Conservation (phyloP, 163 green algal species). For the Chlamydomonas reinhardtii region DNA sequence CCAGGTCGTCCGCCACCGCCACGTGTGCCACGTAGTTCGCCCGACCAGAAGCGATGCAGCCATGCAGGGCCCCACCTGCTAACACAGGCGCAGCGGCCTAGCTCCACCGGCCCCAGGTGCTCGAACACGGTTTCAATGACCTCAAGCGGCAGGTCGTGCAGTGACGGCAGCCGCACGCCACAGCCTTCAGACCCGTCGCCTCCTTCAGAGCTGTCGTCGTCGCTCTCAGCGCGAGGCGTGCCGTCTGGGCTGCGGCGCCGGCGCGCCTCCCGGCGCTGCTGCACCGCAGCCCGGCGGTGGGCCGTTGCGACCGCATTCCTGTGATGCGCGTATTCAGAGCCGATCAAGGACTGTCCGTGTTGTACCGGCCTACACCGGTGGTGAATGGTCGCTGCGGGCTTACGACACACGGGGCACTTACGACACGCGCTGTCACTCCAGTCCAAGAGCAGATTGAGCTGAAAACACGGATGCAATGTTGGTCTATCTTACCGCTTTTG, state of each 20-base stretch:
- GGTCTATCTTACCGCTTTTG: conserved; percentile 40
- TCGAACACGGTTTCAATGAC: conserved; percentile 33
- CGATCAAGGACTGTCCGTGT: too few species aligned
- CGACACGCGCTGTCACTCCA: too few species aligned
- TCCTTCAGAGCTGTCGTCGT: not conserved
- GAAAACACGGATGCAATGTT: not conserved
- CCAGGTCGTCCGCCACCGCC: too few species aligned
- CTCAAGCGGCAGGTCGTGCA: conserved; percentile 31
- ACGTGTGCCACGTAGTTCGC: too few species aligned
- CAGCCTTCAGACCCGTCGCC: not conserved
- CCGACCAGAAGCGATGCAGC: too few species aligned
- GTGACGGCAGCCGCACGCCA: not conserved
- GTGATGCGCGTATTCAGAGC: not conserved
- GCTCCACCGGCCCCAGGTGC: conserved; percentile 25
- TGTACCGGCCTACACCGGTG: too few species aligned
- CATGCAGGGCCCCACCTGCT: conserved; percentile 6
- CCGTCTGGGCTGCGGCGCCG: not conserved
- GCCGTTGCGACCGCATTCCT: not conserved
- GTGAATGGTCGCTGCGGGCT: too few species aligned
- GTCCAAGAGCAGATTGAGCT: too few species aligned
- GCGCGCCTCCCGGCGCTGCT: not conserved
- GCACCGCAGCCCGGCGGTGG: conserved; percentile 3
- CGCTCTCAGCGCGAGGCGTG: not conserved
- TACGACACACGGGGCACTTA: too few species aligned
- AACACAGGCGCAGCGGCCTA: conserved; percentile 28